phyloP scores from a whole-genome alignment of 1,284 basidiomycete genomes.

The Neolentinus lepideus region DNA sequence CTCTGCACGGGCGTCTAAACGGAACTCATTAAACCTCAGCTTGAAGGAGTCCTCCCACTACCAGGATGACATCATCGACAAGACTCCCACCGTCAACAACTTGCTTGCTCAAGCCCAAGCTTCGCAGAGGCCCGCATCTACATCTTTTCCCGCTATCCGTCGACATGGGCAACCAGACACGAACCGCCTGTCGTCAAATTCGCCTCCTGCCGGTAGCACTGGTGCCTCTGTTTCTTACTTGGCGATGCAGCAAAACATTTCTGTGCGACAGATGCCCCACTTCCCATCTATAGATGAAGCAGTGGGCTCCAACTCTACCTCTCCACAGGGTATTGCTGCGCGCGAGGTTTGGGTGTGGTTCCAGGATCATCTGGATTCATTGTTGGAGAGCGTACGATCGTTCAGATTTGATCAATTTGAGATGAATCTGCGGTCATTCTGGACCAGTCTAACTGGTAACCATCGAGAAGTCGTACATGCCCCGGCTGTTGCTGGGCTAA shows the following conservation, averaged over 20 bases:
- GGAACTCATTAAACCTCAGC: conserved; percentile 62
- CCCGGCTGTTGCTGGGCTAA: conserved; percentile 77
- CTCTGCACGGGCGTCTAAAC: conserved; percentile 59
- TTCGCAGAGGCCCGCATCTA: conserved; percentile 50
- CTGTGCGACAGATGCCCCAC: conserved; percentile 68
- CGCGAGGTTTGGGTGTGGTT: conserved; percentile 85
- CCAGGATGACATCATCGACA: conserved; percentile 56
- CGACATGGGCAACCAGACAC: conserved; percentile 53
- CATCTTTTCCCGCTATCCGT: conserved; percentile 67
- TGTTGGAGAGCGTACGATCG: conserved; percentile 67
- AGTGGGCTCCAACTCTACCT: conserved; percentile 62
- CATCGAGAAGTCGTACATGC: conserved; percentile 83
- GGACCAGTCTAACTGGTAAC: conserved; percentile 63
- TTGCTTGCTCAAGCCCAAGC: conserved; percentile 72
- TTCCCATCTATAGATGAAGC: conserved; percentile 84
- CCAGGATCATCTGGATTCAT: conserved; percentile 73
- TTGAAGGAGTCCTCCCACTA: conserved; percentile 38
- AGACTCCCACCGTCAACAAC: conserved; percentile 74
- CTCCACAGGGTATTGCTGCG: conserved; percentile 67
- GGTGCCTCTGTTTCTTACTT: conserved; percentile 37
- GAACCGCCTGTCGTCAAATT: conserved; percentile 38
- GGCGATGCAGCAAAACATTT: conserved; percentile 39
- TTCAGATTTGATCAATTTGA: conserved; percentile 86
- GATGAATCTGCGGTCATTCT: conserved; percentile 76
- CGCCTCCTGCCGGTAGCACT: conserved; percentile 36